Conservation (phyloP, 768 basidiomycete species). For the Leccinellum luteum region DNA sequence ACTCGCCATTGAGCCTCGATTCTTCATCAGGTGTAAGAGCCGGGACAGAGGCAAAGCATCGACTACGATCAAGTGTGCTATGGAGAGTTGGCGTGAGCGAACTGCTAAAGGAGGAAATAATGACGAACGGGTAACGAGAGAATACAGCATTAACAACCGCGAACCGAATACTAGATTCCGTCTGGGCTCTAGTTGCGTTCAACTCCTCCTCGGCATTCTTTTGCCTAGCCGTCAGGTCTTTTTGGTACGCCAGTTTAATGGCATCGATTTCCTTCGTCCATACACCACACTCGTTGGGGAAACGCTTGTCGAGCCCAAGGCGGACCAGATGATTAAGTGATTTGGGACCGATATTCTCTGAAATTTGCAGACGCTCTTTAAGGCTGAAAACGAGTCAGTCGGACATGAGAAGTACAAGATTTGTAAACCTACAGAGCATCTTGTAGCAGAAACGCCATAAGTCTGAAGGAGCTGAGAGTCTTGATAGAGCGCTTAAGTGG, state of each 20-base stretch:
- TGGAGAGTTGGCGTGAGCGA: background rate
- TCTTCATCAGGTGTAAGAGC: slow-evolving; percentile 16
- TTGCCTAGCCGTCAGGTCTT: slow-evolving; percentile 3
- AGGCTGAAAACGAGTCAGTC: slow-evolving; percentile 15
- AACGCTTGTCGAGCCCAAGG: slow-evolving; percentile 33
- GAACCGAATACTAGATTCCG: slow-evolving; percentile 21
- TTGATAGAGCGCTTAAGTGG: slow-evolving; percentile 16
- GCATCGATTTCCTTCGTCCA: slow-evolving; percentile 23
- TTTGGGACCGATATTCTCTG: slow-evolving; percentile 19
- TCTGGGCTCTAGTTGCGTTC: slow-evolving; percentile 7
- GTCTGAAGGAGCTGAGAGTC: slow-evolving; percentile 1
- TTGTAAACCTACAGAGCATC: slow-evolving; percentile 21
- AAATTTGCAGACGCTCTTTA: slow-evolving; percentile 27
- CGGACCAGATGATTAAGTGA: slow-evolving; percentile 29
- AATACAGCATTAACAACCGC: slow-evolving; percentile 29
- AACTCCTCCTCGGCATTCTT: slow-evolving; percentile 14
- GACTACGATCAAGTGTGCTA: slow-evolving; percentile 21
- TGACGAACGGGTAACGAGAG: slow-evolving; percentile 20
- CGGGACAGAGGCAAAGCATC: slow-evolving; percentile 12
- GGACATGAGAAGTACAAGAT: background rate
- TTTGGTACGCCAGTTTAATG: background rate
- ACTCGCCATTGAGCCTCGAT: slow-evolving; percentile 11
- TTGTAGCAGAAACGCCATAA: slow-evolving; percentile 19
- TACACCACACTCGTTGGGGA: slow-evolving; percentile 17
- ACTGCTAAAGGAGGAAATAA: background rate